A percentile compares a stretch with the other conserved stretches of the same genome.
Evolutionary conservation across 805 yeast species (phyloP).

Genomic region (Cyberlindnera mississippiensis): DNA sequence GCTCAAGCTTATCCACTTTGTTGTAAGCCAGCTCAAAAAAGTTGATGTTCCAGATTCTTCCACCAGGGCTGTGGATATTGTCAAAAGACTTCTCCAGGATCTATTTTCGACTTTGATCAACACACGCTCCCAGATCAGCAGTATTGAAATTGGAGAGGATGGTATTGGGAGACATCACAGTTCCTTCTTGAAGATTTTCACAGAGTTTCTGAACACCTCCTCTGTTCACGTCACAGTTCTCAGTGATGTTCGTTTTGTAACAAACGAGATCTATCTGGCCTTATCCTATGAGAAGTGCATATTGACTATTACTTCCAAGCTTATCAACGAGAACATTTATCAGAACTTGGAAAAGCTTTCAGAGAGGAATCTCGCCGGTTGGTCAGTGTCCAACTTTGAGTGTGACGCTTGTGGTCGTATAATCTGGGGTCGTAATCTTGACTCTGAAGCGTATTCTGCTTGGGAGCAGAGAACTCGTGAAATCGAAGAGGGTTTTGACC

Average conservation of each 20-base stretch:
- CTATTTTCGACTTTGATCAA: slow-evolving; percentile 39
- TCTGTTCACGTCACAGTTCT: slow-evolving; percentile 46
- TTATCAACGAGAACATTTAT: slow-evolving; percentile 55
- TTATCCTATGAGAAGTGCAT: slow-evolving; percentile 61
- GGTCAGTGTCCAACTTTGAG: slow-evolving; percentile 51
- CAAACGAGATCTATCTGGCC: slow-evolving; percentile 61
- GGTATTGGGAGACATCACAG: slow-evolving; percentile 21
- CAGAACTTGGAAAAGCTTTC: slow-evolving; percentile 42
- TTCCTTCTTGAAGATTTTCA: slow-evolving; percentile 53
- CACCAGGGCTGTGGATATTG: slow-evolving; percentile 28
- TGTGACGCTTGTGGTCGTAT: slow-evolving; percentile 77
- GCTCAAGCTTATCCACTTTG: slow-evolving; percentile 36
- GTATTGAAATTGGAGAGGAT: slow-evolving; percentile 16
- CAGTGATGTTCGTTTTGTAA: slow-evolving; percentile 54
- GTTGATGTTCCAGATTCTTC: slow-evolving; percentile 23
- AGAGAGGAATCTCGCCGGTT: slow-evolving; percentile 48
- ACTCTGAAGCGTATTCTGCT: slow-evolving; percentile 43
- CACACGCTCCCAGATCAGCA: slow-evolving; percentile 25
- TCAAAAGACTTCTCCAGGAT: slow-evolving; percentile 39
- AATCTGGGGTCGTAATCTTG: slow-evolving; percentile 65
- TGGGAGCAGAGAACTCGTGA: slow-evolving; percentile 49
- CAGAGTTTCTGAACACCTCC: slow-evolving; percentile 48
- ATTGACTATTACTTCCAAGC: slow-evolving; percentile 44
- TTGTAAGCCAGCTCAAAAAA: slow-evolving; percentile 33
- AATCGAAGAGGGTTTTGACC: slow-evolving; percentile 1